These are phyloP conservation scores for Cyamopsis tetragonoloba DNA, from an alignment of 306 rosid species.

Conservation along the genomic window DNA sequence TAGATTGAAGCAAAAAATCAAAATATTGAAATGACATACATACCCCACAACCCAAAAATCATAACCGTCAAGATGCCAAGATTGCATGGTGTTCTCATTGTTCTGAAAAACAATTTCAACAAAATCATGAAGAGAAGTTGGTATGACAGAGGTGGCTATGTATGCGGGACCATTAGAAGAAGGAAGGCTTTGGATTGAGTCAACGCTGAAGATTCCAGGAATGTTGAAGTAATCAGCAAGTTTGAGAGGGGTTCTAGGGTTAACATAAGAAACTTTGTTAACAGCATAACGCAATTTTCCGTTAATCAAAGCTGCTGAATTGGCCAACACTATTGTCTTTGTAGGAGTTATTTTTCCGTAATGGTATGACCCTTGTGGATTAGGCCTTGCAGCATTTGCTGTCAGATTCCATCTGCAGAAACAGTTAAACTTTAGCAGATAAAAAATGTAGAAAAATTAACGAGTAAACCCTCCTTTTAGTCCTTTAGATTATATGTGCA, in stretches of 20 bases:
- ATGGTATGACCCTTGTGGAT: conserved; percentile 96
- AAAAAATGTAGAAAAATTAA: not conserved
- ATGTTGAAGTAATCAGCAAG: conserved; percentile 96
- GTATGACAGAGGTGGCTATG: conserved; percentile 60
- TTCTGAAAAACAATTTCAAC: conserved; percentile 84
- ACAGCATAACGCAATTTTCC: conserved; percentile 79
- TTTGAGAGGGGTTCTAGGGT: conserved; percentile 85
- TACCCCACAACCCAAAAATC: conserved; percentile 97
- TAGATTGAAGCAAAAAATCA: conserved; percentile 15
- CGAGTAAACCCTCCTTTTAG: no score
- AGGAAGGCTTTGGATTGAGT: conserved; percentile 63
- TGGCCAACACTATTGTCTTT: conserved; percentile 70
- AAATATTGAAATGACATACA: conserved; percentile 19
- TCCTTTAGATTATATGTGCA: no score
- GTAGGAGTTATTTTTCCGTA: conserved; percentile 72
- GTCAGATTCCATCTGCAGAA: conserved; percentile 85
- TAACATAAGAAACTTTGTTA: conserved; percentile 66
- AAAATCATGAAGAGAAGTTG: conserved; percentile 66
- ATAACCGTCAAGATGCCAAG: conserved; percentile 95
- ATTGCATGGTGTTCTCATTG: conserved; percentile 67
- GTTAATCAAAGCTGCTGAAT: conserved; percentile 66
- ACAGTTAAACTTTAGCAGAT: not conserved
- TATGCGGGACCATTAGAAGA: conserved; percentile 54
- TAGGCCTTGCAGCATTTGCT: conserved; percentile 98
- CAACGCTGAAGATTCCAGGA: conserved; percentile 64